Evolutionary conservation across 345 rosid species (phyloP).

Genomic region (Sonneratia caseolaris): DNA sequence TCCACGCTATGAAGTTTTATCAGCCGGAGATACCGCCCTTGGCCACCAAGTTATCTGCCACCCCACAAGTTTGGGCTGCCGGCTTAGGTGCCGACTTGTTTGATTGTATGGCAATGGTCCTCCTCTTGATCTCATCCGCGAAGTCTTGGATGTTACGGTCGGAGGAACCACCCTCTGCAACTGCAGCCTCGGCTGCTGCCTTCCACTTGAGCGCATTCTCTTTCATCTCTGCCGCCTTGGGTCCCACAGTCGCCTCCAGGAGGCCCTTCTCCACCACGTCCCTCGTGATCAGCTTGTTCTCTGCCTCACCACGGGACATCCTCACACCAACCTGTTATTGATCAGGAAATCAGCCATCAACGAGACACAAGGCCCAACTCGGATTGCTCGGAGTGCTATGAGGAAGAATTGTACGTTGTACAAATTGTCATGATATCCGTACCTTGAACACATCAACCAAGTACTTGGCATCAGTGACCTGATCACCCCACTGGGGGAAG

Average conservation of each 20-base stretch:
- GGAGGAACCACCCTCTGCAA: constrained; percentile 31
- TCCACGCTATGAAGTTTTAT: no score
- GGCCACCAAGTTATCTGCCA: neutral
- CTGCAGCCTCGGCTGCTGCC: constrained; percentile 26
- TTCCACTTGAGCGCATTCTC: constrained; percentile 24
- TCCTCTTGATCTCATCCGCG: constrained; percentile 27
- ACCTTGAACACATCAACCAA: constrained; percentile 46
- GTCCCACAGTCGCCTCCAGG: constrained; percentile 43
- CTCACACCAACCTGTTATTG: constrained; percentile 33
- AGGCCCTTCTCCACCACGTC: constrained; percentile 62
- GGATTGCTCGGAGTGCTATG: no score
- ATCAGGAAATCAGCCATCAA: neutral
- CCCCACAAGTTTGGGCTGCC: neutral
- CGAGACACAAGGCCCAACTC: neutral
- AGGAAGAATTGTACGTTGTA: no score
- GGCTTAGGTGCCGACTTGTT: neutral
- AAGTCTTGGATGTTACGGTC: constrained; percentile 34
- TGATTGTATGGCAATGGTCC: neutral
- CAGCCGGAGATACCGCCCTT: neutral
- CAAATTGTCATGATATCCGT: neutral
- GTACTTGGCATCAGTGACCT: constrained; percentile 62
- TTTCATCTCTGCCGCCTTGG: constrained; percentile 44
- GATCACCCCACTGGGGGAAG: constrained; percentile 85
- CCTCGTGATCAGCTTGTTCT: constrained; percentile 39
- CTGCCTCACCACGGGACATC: constrained; percentile 54